phyloP scores from a whole-genome alignment of 2,329 filamentous ascomycete genomes.

The Bipolaris victoriae region DNA sequence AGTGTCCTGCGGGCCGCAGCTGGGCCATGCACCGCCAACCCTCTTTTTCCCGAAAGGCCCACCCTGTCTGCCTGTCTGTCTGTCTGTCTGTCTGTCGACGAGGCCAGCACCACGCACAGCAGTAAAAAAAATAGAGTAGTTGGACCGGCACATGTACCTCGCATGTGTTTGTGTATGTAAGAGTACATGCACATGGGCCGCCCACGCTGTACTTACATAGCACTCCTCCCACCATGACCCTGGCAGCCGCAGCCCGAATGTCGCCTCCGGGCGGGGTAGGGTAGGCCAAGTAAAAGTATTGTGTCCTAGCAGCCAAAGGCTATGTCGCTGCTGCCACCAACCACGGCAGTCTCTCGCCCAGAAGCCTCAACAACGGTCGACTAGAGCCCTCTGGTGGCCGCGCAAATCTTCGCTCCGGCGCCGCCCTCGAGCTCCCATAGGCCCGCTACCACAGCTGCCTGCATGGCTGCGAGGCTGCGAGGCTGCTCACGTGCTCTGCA shows the following conservation, averaged over 20 bases:
- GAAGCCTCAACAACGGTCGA: not conserved
- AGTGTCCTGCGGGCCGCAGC: slow-evolving; percentile 8
- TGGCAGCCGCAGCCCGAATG: not conserved
- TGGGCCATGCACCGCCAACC: slow-evolving; percentile 6
- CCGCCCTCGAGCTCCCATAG: slow-evolving; percentile 16
- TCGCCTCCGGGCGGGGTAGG: not conserved
- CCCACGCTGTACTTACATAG: not conserved
- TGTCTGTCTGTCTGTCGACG: not conserved
- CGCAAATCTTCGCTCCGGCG: too few relatives aligned
- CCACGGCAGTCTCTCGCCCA: not conserved
- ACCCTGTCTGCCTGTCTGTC: not conserved
- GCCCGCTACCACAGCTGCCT: not conserved
- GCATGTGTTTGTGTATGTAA: too few relatives aligned
- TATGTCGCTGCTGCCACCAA: not conserved
- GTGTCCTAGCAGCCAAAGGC: not conserved
- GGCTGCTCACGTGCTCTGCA: slow-evolving; percentile 12
- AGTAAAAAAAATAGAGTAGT: not conserved
- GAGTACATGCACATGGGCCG: not conserved
- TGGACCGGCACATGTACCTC: too few relatives aligned
- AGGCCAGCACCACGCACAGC: not conserved
- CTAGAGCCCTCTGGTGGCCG: not conserved
- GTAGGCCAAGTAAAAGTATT: too few relatives aligned
- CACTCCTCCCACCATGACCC: not conserved
- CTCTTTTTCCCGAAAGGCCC: not conserved
- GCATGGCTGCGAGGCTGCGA: not conserved